Evolutionary conservation across 139 green algal species (phyloP).

Genomic region (Chlamydomonas sp.): DNA sequence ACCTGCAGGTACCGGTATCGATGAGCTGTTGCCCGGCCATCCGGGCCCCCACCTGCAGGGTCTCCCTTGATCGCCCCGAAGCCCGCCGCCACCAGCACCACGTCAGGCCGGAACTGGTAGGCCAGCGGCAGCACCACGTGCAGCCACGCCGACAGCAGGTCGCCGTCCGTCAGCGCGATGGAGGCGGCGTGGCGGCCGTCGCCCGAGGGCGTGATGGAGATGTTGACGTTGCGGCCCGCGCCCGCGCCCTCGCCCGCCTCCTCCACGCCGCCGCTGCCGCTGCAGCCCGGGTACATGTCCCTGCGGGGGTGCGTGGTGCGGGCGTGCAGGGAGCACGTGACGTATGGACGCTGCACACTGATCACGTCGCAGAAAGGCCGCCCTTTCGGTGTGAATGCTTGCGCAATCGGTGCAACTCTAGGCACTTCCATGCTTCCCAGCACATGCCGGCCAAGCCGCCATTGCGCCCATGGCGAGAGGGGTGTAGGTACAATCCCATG

Average conservation of each 20-base stretch:
- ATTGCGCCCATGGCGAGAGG: too few relatives aligned
- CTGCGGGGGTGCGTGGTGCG: conserved; percentile 2
- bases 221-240: conserved; percentile 69
- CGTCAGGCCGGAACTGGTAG: conserved; percentile 68
- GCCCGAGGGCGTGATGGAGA: conserved; percentile 57
- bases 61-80: conserved; percentile 75
- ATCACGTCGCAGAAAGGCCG: too few relatives aligned
- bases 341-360: background rate
- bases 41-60: conserved; percentile 43
- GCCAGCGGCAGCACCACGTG: conserved; percentile 76
- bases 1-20: background rate
- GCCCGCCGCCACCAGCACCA: conserved; percentile 78
- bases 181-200: background rate
- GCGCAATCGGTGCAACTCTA: too few relatives aligned
- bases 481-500: too few relatives aligned
- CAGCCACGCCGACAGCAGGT: conserved; percentile 67
- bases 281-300: conserved; percentile 70
- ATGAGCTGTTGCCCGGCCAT: background rate
- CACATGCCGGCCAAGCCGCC: too few relatives aligned
- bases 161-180: conserved; percentile 25
- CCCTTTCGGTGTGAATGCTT: too few relatives aligned
- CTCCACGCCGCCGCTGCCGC: conserved; percentile 32
- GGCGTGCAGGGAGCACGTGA: background rate
- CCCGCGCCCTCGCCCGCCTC: conserved; percentile 56
- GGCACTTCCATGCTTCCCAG: too few relatives aligned